Base-by-base conservation (phyloP, 352 stramenopile genomes). In the Aphanomyces astaci region DNA sequence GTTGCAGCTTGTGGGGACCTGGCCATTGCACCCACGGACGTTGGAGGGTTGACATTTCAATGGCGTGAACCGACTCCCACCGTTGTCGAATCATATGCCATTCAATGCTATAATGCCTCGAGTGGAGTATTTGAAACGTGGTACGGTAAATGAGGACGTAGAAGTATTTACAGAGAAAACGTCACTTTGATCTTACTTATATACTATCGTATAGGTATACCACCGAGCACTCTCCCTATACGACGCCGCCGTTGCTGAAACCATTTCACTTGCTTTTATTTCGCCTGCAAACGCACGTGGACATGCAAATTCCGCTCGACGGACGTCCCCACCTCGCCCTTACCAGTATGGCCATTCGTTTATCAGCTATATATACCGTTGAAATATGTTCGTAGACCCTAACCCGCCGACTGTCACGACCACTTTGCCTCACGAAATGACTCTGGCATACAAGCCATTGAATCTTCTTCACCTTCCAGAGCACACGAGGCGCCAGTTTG, bases 191-290 rank as follows among this genome's bases (percentile, higher is more conserved):
- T n/a, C n/a, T n/a, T n/a, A n/a, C n/a, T n/a, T n/a, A n/a, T n/a
- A n/a, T n/a, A n/a, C n/a, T 4, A 31, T 4, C 5, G 3, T 13
- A 4, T 54, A 66, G 59, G 59, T 56, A 39, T 27, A 53, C 59
- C 4, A 54, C 59, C 3, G 3, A 1, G 9, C 3, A 54, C 13
- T 27, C 43, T 3, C 17, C 59, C 1, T 66, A 27, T 25, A 25
- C 13, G n/a, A 54, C 59, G 4, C 59, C 59, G 2, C 24, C 27
- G 1, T 13, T 66, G 25, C 27, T 3, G 19, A 43, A 25, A 30
- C 59, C 59, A n/a, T 30, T 66, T 19, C 59, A 66, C 15, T 19
- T 66, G 31, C 27, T 53, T 3, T 7, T 30, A 7, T 64, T 64
- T 48, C 22, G 22, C 2, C 2, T 43, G 17, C 24, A 66, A 22